A percentile compares a stretch with the other conserved stretches of the same genome.
phyloP scores from a whole-genome alignment of 176 grass and related monocot genomes.

The Alloteropsis semialata region DNA sequence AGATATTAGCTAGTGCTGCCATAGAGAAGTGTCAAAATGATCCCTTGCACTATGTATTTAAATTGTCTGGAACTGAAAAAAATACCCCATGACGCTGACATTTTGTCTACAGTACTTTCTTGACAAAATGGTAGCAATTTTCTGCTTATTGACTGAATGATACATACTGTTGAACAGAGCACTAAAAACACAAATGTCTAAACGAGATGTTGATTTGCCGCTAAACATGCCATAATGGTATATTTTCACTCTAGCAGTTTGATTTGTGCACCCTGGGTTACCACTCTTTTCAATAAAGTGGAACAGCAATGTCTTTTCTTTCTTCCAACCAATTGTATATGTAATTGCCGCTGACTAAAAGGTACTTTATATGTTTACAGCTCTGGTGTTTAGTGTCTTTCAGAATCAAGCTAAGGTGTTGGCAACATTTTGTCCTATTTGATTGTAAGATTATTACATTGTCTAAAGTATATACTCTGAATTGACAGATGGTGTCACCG shows the following conservation, averaged over 20 bases:
- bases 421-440: neutral
- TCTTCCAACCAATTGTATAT: neutral
- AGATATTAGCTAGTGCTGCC: neutral
- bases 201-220: neutral
- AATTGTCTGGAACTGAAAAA: neutral
- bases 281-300: conserved; percentile 13
- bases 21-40: neutral
- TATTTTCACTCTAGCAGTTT: conserved; percentile 15
- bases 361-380: conserved; percentile 4
- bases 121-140: too few species aligned
- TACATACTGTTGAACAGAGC: neutral
- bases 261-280: neutral
- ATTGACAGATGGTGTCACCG: conserved; percentile 92
- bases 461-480: conserved; percentile 16
- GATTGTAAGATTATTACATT: neutral
- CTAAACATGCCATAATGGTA: conserved; percentile 1
- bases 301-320: neutral
- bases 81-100: neutral
- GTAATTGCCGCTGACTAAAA: neutral
- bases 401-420: neutral
- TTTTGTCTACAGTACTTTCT: conserved; percentile 5
- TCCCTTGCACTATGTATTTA: neutral
- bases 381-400: conserved; percentile 1
- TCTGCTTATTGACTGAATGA: neutral
- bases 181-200: neutral